These are phyloP conservation scores for Neurospora sp. DNA, from an alignment of 495 filamentous ascomycete genomes.

Conservation along the genomic window DNA sequence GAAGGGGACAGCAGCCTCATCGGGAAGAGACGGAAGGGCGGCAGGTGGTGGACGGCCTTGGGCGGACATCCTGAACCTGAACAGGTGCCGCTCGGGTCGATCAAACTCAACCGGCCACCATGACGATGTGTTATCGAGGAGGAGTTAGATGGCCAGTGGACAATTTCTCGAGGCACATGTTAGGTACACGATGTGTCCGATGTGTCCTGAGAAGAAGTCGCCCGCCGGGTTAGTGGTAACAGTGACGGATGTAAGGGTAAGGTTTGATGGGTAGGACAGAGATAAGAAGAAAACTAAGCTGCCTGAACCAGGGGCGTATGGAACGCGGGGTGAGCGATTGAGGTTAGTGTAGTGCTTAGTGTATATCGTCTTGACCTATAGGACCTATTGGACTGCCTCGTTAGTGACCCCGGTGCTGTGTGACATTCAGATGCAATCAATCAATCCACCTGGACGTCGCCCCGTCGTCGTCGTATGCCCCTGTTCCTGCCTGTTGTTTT, in stretches of 20 bases:
- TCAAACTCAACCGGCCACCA: too few species aligned
- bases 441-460: not conserved
- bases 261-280: not conserved
- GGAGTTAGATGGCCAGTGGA: too few species aligned
- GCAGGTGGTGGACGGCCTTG: constrained; percentile 13
- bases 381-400: not conserved
- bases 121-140: too few species aligned
- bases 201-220: not conserved
- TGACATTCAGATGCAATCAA: not conserved
- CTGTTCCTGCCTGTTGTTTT: not conserved
- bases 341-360: not conserved
- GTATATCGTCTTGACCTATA: not conserved
- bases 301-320: not conserved
- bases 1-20: constrained; percentile 20
- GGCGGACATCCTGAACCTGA: constrained; percentile 19
- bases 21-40: constrained; percentile 17
- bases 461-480: not conserved
- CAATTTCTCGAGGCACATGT: not conserved
- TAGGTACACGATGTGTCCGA: not conserved
- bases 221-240: not conserved
- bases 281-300: not conserved
- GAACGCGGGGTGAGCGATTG: not conserved
- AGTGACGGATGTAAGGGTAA: not conserved
- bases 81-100: constrained; percentile 17
- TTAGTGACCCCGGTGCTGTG: not conserved